Conservation (phyloP, 2,329 filamentous ascomycete genomes). For the Pseudocercospora fijiensis region DNA sequence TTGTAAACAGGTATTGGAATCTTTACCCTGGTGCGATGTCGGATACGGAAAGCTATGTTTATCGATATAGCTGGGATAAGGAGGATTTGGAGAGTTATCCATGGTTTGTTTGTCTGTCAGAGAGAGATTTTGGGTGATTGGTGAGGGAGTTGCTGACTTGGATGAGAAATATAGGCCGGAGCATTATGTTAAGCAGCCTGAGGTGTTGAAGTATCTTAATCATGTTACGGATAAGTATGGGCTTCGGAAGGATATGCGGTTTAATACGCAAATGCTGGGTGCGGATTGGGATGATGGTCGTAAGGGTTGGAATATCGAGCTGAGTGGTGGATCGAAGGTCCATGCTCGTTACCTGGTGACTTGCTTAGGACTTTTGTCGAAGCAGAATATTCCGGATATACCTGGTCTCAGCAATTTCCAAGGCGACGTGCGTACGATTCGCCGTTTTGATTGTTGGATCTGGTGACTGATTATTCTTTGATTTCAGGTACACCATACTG, state of each 20-base stretch:
- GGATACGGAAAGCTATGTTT: constrained; percentile 32
- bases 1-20: constrained; percentile 40
- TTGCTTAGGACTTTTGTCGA: constrained; percentile 42
- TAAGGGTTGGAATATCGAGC: constrained; percentile 14
- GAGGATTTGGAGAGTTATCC: constrained; percentile 39
- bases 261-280: constrained; percentile 28
- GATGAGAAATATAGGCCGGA: constrained; percentile 33
- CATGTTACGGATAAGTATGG: constrained; percentile 23
- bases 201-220: constrained; percentile 31
- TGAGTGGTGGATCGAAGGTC: constrained; percentile 10
- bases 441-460: constrained; percentile 27
- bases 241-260: constrained; percentile 24
- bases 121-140: too few species aligned
- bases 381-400: constrained; percentile 42
- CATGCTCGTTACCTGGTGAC: constrained; percentile 40
- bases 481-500: constrained; percentile 43
- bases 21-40: constrained; percentile 39
- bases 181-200: constrained; percentile 47
- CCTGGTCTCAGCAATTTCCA: constrained; percentile 41
- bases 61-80: constrained; percentile 39
- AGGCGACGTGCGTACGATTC: constrained; percentile 34
- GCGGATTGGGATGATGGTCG: constrained; percentile 25
- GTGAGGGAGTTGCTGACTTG: background rate
- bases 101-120: too few species aligned
- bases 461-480: constrained; percentile 24